Percentiles rank a stretch among this genome's conserved stretches.
phyloP scores from a whole-genome alignment of 441 rosid species.

The Populus tomentosa region DNA sequence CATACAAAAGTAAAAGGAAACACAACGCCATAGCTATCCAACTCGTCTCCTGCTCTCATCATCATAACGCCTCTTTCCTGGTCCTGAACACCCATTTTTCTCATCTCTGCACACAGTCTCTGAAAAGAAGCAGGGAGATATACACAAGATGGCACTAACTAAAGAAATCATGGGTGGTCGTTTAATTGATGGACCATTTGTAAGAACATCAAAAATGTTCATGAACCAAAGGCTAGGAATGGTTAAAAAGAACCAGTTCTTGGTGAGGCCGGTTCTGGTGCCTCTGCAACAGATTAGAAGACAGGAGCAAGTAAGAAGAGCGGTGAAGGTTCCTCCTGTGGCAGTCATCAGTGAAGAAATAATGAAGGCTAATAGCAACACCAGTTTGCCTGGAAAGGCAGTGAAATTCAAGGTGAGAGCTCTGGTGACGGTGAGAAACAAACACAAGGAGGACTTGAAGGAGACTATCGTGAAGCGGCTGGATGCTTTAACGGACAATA shows the following conservation, averaged over 20 bases:
- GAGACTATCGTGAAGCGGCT: constrained; percentile 64
- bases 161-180: constrained; percentile 66
- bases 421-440: constrained; percentile 65
- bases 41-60: background rate
- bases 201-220: constrained; percentile 32
- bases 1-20: background rate
- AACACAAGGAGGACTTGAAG: constrained; percentile 70
- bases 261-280: constrained; percentile 28
- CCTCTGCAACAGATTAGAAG: constrained; percentile 20
- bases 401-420: constrained; percentile 72
- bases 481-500: constrained; percentile 61
- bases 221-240: constrained; percentile 15
- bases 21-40: background rate
- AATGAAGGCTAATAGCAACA: constrained; percentile 26
- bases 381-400: constrained; percentile 27
- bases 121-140: background rate
- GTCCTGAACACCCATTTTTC: constrained; percentile 1
- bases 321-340: constrained; percentile 15
- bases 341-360: constrained; percentile 78
- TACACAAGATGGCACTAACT: constrained; percentile 43
- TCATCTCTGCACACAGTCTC: background rate
- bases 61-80: background rate
- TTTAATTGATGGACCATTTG: constrained; percentile 37
- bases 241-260: constrained; percentile 23
- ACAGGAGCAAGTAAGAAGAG: constrained; percentile 20